Base-by-base conservation (phyloP, 768 basidiomycete genomes). In the Coprinopsis strossmayeri region DNA sequence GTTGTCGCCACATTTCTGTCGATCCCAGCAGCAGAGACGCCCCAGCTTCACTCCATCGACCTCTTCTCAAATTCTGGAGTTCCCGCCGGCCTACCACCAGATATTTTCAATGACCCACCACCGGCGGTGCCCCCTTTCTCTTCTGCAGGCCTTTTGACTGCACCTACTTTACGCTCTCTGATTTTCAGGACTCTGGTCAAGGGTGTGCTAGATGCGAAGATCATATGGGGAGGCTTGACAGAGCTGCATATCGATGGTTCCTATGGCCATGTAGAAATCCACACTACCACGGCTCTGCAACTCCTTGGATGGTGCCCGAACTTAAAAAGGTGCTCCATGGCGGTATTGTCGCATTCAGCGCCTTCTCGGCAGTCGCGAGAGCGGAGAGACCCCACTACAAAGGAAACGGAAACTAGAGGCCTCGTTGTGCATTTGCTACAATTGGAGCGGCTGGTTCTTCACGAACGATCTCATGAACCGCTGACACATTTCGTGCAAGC, bases 1-100 rank as follows among this genome's bases (percentile, higher is more conserved):
- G 34, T 52, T 10, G 51, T 48, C 43, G 42, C 37, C 21, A 32
- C 43, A 15, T 42, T 55, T 17, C 32, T 55, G 10, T 51, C 54
- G 12, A 37, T 48, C 24, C 46, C 46, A 7, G 46, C 46, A n/a
- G 23, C 24, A n/a, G 46, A 48, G 7, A 21, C 46, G 13, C 46
- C 46, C 10, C 35, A 17, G 17, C 9, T 38, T 38, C 35, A 17
- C 35, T 5, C 9, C 35, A 38, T 38, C 35, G 30, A 38, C 35
- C 35, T 10, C 17, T 18, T n/a, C n/a, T n/a, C n/a, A n/a, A 18
- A 10, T 18, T 5, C 17, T 38, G 5, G 5, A 38, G 9, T 32
- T 32, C 30, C 18, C 35, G 10, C 17, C 17, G 35, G 17, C 35
- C 9, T 5, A 17, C 17, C 9, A 11, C 10, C 35, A 18, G 18